Base-by-base conservation (phyloP, 805 yeast genomes). In the Yamadazyma phyllophila region DNA sequence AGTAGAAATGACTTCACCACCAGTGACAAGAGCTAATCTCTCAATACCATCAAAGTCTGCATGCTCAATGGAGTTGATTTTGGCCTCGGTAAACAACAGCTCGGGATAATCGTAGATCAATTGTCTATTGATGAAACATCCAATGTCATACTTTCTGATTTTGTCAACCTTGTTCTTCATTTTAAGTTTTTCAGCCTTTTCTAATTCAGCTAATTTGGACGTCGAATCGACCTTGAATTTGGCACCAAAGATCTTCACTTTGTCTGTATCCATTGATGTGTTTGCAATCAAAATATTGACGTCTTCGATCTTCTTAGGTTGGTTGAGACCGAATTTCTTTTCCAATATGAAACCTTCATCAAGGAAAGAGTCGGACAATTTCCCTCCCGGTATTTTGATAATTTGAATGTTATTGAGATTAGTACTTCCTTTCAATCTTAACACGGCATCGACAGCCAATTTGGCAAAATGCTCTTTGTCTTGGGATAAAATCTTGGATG, bases 41-140 rank as follows among this genome's bases (percentile, higher is more conserved):
- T 94, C 99, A 45, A 94, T 88, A 60, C 98, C 99, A 60, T 88
- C 98, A 58, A 94, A 94, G 67, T 94, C 99, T 12, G 99, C 98
- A 63, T 94, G 99, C 67, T 94, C 99, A 52, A 94, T 89, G 16
- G 97, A 83, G 66, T 88, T 91, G 58, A 94, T 87, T 44, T 83
- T 81, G 36, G 89, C 69, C 56, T 92, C 99, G 5, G 96, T 78
- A 60, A 94, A 88, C 55, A 94, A 76, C 68, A 88, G 97, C 70
- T 94, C 99, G 20, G 99, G 99, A 79, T 92, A 94, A 72, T 94
- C 97, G 69, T 94, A 94, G 61, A 94, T 94, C 61, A 94, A 79
- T 71, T 94, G 99, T 62, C 99, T 83, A 73, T 94, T 94, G 56
- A 94, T 90, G 65, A 94, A 94, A 57, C 92, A 83, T 65, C 88